phyloP scores from a whole-genome alignment of 306 rosid species.

The Prunus fruticosa region DNA sequence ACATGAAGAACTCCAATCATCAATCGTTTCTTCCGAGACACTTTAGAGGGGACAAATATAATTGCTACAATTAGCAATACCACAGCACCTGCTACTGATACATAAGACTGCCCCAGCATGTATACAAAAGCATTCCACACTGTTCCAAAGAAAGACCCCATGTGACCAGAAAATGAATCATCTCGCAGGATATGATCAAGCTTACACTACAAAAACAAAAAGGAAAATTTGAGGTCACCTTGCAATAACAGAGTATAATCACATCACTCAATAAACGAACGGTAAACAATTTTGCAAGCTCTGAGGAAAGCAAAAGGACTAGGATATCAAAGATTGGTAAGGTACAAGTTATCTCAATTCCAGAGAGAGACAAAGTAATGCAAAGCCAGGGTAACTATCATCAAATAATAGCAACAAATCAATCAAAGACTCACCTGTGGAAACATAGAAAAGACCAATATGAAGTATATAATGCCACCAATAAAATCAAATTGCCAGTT shows the following conservation, averaged over 20 bases:
- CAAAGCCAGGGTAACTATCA: neutral
- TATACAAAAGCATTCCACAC: conserved; percentile 79
- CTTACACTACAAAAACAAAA: conserved; percentile 63
- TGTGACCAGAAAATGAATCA: conserved; percentile 75
- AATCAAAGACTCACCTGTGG: conserved; percentile 69
- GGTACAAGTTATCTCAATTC: neutral
- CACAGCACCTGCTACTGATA: conserved; percentile 71
- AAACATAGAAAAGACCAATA: conserved; percentile 86
- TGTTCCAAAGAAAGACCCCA: conserved; percentile 73
- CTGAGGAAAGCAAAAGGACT: conserved; percentile 11
- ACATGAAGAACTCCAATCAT: conserved; percentile 85
- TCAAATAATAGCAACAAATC: conserved; percentile 5
- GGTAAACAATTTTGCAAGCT: conserved; percentile 5
- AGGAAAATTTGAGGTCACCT: conserved; percentile 25
- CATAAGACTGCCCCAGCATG: conserved; percentile 63
- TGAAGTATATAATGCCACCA: conserved; percentile 95
- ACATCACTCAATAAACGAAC: conserved; percentile 7
- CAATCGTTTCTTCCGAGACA: conserved; percentile 76
- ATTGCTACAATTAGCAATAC: conserved; percentile 69
- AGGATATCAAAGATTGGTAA: neutral
- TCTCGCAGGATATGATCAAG: conserved; percentile 84
- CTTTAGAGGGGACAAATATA: conserved; percentile 78
- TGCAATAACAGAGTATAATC: conserved; percentile 19
- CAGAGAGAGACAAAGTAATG: neutral
- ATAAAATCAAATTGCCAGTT: conserved; percentile 99